Evolutionary conservation across 2,329 filamentous ascomycete species (phyloP).

Genomic region (Xenoacremonium recifei): DNA sequence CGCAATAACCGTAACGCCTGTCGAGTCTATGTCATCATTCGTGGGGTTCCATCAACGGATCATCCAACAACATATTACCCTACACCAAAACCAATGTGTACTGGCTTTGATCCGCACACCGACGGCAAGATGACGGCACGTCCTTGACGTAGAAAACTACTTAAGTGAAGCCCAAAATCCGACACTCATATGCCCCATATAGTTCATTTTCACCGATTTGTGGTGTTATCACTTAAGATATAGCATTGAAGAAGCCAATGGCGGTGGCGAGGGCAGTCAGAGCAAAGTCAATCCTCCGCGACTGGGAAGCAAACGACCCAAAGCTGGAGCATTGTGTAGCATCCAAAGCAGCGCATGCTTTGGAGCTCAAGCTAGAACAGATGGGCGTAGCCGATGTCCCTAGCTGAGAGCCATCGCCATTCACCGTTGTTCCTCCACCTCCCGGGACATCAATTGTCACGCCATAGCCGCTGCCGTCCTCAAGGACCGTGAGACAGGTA

Average conservation of each 20-base stretch:
- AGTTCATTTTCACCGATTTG: no score
- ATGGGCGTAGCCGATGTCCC: slow-evolving; percentile 49
- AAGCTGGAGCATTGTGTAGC: slow-evolving; percentile 37
- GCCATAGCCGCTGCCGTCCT: slow-evolving; percentile 40
- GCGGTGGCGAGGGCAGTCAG: slow-evolving; percentile 11
- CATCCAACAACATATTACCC: no score
- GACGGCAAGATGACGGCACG: no score
- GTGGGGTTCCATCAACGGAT: no score
- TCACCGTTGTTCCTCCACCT: slow-evolving; percentile 52
- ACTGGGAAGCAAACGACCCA: slow-evolving; percentile 14
- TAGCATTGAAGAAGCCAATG: slow-evolving; percentile 11
- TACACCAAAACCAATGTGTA: no score
- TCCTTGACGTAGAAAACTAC: no score
- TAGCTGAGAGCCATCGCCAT: slow-evolving; percentile 37
- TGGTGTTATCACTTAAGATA: slow-evolving; percentile 11
- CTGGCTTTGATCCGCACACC: no score
- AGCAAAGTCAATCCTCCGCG: slow-evolving; percentile 8
- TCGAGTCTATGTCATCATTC: no score
- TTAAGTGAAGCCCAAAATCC: no score
- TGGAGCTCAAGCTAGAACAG: slow-evolving; percentile 54
- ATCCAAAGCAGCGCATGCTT: slow-evolving; percentile 48
- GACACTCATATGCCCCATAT: no score
- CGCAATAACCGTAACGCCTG: no score
- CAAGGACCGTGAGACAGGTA: slow-evolving; percentile 50
- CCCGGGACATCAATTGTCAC: slow-evolving; percentile 58